Conservation (phyloP, 2,329 filamentous ascomycete species). For the Xylariaceae sp. region DNA sequence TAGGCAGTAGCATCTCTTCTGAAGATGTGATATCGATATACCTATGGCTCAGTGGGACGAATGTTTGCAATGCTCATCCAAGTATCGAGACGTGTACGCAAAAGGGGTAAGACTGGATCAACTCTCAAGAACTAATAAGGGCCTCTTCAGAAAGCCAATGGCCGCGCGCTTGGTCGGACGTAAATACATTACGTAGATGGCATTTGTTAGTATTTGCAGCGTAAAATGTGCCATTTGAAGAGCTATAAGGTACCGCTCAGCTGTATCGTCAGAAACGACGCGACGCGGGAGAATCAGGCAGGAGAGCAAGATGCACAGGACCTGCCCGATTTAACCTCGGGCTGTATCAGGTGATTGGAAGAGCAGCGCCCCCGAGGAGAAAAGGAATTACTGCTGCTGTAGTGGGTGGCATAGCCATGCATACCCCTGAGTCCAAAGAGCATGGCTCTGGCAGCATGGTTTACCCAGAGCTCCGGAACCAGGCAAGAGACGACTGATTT, state of each 20-base stretch:
- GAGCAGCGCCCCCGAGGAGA: background rate
- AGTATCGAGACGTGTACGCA: background rate
- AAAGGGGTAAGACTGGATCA: background rate
- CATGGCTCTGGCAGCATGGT: conserved; percentile 5
- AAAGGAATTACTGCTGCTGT: background rate
- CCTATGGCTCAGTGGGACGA: background rate
- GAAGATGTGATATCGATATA: background rate
- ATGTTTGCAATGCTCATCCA: conserved; percentile 1
- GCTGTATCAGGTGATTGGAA: background rate
- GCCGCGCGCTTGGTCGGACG: background rate
- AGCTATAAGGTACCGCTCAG: background rate
- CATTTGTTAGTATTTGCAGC: background rate
- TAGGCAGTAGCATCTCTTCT: background rate
- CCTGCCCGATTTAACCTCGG: background rate
- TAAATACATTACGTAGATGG: too few species aligned
- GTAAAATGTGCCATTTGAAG: background rate
- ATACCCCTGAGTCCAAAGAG: background rate
- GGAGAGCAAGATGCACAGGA: conserved; percentile 3
- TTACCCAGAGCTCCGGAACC: conserved; percentile 18
- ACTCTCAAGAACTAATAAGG: too few species aligned
- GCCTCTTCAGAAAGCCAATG: background rate
- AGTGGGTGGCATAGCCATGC: conserved; percentile 4
- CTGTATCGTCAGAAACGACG: conserved; percentile 16
- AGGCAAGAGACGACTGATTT: conserved; percentile 6
- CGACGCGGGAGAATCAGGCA: conserved; percentile 23